Base-by-base conservation (phyloP, 129 eudicot species). In the Dittrichia graveolens region DNA sequence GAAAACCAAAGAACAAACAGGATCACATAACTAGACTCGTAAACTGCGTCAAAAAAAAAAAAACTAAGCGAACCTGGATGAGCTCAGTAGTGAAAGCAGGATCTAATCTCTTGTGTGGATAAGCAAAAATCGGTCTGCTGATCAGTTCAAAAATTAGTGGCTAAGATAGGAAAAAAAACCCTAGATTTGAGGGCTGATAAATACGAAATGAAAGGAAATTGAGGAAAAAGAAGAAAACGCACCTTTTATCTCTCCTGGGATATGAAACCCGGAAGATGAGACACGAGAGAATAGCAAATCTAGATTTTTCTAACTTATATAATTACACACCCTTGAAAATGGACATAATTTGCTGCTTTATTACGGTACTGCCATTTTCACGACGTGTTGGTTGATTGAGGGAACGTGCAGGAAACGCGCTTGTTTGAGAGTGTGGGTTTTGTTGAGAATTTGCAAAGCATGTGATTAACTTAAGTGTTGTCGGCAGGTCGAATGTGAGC, bases 121-220 rank as follows among this genome's bases (percentile, higher is more conserved):
- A 60, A 24, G 71, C 68, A 60, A 69, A 48, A 39, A 58, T 40
- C 3, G 42, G 50, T 6, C 60, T 44, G 19, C 16, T 16, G 67
- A 80, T 72, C 69, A 71, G 42, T 41, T 79, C 77, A 24, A 38
- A 76, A 57, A 38, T 13, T 3, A 72, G 45, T 41, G 10, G 60
- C 15, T 57, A 68, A 65, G 40, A 63, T 40, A 11, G 66, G 67
- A 42, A 50, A 58, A 24, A 13, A 16, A 63, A 41, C 80, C 87
- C 88, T 86, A 85, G 84, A 83, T 85, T 75, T 41, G 78, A 67
- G 81, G 87, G 86, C 78, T 81, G 77, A 50, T 43, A 16, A 42
- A 0, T 24, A 2, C 31, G 31, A 24, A 24, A 63, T 45, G 13
- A 60, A 41, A 71, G 24, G 31, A 75, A 57, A 47, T n/a, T 61